phyloP scores from a whole-genome alignment of 1,139 yeast species.

The Diutina pseudorugosa region DNA sequence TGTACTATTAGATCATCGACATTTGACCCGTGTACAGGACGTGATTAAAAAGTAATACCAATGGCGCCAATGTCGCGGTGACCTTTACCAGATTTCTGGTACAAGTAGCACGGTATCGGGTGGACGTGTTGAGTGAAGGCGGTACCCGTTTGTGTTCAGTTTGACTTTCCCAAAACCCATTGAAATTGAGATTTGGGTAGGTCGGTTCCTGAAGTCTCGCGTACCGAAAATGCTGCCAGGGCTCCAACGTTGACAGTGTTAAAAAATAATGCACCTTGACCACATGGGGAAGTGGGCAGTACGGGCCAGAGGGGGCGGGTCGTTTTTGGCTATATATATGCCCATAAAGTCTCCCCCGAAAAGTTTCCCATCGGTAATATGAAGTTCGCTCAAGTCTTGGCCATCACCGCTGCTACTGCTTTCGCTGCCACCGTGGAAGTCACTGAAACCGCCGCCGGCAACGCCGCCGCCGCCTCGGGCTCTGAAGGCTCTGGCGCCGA shows the following conservation, averaged over 20 bases:
- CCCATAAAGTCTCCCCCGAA: not conserved
- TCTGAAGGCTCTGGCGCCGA: not conserved
- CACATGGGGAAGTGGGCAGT: not conserved
- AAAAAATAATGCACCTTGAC: not conserved
- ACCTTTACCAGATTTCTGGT: too few species aligned
- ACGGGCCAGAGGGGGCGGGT: not conserved
- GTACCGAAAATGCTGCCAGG: not conserved
- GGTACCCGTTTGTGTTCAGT: too few species aligned
- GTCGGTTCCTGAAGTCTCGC: not conserved
- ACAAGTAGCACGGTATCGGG: too few species aligned
- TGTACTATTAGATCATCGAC: not conserved
- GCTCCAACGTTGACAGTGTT: not conserved
- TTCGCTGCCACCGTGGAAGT: not conserved
- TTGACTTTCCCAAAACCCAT: not conserved
- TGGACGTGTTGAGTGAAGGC: too few species aligned
- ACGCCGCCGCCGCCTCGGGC: not conserved
- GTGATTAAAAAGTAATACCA: not conserved
- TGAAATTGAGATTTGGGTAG: too few species aligned
- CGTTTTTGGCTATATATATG: not conserved
- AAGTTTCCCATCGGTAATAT: not conserved
- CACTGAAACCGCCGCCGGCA: not conserved
- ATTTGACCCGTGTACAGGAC: not conserved
- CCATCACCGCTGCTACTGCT: not conserved
- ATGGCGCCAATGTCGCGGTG: too few species aligned
- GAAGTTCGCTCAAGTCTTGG: slow-evolving; percentile 4